Evolutionary conservation across 441 rosid genomes (phyloP), one percentile per base, ranked within the genome.

Genomic region (Syzygium syzygioides): DNA sequence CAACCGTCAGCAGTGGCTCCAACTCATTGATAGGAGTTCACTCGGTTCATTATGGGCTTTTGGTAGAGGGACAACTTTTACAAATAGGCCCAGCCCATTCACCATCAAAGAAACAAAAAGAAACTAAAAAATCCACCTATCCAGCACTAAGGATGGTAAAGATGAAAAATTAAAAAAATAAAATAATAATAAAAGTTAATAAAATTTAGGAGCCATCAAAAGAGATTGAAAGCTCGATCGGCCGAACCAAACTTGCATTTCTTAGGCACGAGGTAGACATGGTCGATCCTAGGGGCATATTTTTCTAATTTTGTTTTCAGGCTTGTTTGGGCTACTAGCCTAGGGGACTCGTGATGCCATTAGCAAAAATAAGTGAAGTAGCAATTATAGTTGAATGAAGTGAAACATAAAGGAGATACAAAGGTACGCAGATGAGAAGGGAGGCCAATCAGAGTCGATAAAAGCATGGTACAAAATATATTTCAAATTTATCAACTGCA

Each of bases 401-500:
- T 13, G 30, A 60, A 28, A 13, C 2, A n/a, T n/a, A 28, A 13
- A 26, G 32, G 66, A 60, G 66, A 28, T 60, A 13, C 66, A 60
- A 60, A 13, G 32, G 5, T 60, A 28, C 2, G 66, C 32, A 28
- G 6, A 59, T 59, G 30, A 59, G 3, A 59, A 26, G 26, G 64
- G 0, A 59, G 64, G 64, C 0, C n/a, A 59, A 0, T 28, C 0
- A 59, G 0, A 25, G 1, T 59, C 64, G 1, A 59, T 26, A 30
- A 59, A 59, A 59, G 30, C 15, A 59, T 59, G 30, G 6, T 57
- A 4, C 11, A 26, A 59, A 10, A 28, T 59, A 59, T 59, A 59
- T 59, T 59, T 11, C 0, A 59, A 4, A n/a, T 11, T 59, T 11
- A 26, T 30, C 26, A 59, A 59, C 0, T 45, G 0, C 9, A 1